Evolutionary conservation across 306 rosid genomes (phyloP).

Genomic region (Castanea crenata): DNA sequence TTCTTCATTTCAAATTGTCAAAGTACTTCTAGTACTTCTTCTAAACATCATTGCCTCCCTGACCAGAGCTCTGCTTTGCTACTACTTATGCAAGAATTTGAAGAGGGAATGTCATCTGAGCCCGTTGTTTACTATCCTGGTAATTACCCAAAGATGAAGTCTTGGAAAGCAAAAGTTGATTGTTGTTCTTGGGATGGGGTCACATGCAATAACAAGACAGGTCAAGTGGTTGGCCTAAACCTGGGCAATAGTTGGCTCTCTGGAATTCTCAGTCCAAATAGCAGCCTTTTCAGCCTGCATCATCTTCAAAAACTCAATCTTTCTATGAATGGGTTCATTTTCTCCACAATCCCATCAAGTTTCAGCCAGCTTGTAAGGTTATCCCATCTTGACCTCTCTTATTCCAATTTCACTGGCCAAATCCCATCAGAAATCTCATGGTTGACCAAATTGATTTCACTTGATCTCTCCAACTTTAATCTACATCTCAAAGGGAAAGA

Average conservation of each 20-base stretch:
- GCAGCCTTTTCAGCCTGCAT: conserved; percentile 11
- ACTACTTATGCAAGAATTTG: too few species aligned
- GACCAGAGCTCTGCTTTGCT: too few species aligned
- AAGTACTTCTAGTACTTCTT: too few species aligned
- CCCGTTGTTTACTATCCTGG: too few species aligned
- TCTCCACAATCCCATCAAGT: neutral
- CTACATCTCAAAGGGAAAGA: too few species aligned
- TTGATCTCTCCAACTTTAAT: too few species aligned
- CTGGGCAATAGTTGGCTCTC: conserved; percentile 1
- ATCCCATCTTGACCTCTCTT: conserved; percentile 7
- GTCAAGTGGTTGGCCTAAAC: conserved; percentile 17
- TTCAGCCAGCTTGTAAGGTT: conserved; percentile 15
- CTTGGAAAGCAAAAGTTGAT: conserved; percentile 7
- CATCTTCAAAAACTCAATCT: conserved; percentile 26
- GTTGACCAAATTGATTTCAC: too few species aligned
- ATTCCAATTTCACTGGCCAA: neutral
- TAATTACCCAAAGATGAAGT: conserved; percentile 5
- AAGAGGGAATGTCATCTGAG: too few species aligned
- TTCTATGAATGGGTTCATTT: neutral
- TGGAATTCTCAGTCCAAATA: conserved; percentile 14
- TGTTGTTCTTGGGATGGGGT: conserved; percentile 24
- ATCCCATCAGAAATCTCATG: too few species aligned
- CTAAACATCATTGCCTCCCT: too few species aligned
- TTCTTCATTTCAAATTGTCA: too few species aligned
- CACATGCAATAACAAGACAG: neutral